A percentile compares a stretch with the other conserved stretches of the same genome.
Conservation (phyloP, 805 yeast species). For the Candida awuae region DNA sequence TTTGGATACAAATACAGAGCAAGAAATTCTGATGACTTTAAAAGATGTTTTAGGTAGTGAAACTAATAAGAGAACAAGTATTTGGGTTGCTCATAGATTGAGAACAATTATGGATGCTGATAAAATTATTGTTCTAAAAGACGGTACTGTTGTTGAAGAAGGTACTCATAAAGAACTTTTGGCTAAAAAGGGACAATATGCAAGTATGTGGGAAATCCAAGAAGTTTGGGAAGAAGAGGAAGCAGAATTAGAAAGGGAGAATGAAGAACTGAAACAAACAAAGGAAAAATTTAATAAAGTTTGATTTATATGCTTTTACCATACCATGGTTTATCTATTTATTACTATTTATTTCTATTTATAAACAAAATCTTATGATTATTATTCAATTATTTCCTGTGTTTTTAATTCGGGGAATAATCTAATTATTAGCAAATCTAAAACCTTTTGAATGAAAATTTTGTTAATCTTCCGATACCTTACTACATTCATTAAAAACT, state of each 20-base stretch:
- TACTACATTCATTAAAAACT: slow-evolving; percentile 2
- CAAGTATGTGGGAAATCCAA: slow-evolving; percentile 85
- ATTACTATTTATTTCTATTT: slow-evolving; percentile 1
- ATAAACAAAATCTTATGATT: background rate
- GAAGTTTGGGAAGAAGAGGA: slow-evolving; percentile 33
- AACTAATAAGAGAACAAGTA: slow-evolving; percentile 48
- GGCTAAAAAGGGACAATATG: slow-evolving; percentile 53
- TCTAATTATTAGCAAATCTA: slow-evolving; percentile 7
- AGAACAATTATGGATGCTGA: slow-evolving; percentile 93
- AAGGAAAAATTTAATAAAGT: background rate
- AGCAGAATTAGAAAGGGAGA: background rate
- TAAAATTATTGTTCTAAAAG: slow-evolving; percentile 77
- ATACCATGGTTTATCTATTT: background rate
- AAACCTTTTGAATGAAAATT: slow-evolving; percentile 6
- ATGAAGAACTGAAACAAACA: background rate
- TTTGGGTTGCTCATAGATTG: slow-evolving; percentile 88
- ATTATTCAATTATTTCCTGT: background rate
- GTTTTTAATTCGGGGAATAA: slow-evolving; percentile 12
- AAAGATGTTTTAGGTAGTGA: slow-evolving; percentile 49
- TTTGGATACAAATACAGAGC: slow-evolving; percentile 93
- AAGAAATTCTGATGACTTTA: slow-evolving; percentile 68
- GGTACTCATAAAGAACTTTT: slow-evolving; percentile 72
- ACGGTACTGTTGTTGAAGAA: slow-evolving; percentile 78
- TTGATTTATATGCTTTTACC: slow-evolving; percentile 1
- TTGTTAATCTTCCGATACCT: slow-evolving; percentile 7